These are phyloP conservation scores for Solanum chiquidenum DNA, from an alignment of 257 asterid genomes.

Conservation along the genomic window DNA sequence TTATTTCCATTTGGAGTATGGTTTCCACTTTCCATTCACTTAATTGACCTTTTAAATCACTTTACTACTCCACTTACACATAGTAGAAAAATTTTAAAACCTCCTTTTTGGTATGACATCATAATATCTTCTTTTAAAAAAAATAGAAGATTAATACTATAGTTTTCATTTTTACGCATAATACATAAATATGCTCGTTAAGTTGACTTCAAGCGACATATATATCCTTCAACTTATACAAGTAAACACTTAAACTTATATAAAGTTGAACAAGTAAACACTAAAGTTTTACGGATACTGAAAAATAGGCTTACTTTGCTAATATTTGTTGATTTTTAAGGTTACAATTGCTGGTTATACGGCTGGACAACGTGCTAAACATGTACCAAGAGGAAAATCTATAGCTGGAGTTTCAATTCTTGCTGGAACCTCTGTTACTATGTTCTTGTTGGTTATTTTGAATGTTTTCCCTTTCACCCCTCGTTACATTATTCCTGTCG, in stretches of 20 bases:
- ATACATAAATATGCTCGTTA: background rate
- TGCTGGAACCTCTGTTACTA: conserved; percentile 59
- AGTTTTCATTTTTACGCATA: too few species aligned
- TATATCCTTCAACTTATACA: too few species aligned
- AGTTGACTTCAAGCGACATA: background rate
- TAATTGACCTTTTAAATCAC: background rate
- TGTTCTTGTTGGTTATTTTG: conserved; percentile 44
- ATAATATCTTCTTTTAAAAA: background rate
- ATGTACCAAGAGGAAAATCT: conserved; percentile 71
- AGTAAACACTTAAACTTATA: too few species aligned
- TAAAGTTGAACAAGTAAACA: background rate
- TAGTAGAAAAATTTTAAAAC: background rate
- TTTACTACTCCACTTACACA: background rate
- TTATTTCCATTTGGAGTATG: background rate
- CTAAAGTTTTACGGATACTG: background rate
- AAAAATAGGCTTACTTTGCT: background rate
- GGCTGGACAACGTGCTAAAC: conserved; percentile 91
- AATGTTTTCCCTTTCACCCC: conserved; percentile 86
- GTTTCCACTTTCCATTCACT: background rate
- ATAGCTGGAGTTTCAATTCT: conserved; percentile 77
- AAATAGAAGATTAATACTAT: too few species aligned
- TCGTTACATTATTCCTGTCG: conserved; percentile 72
- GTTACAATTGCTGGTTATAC: conserved; percentile 78
- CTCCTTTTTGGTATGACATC: background rate
- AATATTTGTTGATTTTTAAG: conserved; percentile 9